Evolutionary conservation across 495 filamentous ascomycete species (phyloP), one percentile per base, ranked within the genome.

Genomic region (Tetracladium setigerum): DNA sequence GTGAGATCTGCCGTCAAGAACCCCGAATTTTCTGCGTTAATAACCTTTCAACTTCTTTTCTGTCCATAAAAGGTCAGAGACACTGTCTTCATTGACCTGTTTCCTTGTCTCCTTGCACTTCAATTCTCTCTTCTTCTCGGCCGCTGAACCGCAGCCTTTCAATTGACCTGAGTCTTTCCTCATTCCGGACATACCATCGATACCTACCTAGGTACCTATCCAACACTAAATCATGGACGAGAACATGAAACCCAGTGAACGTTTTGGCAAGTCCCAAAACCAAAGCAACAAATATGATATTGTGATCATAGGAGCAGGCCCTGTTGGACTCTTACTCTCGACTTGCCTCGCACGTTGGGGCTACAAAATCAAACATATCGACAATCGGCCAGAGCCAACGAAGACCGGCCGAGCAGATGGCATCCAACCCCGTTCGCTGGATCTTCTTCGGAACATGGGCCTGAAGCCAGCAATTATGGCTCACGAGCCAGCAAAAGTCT

Each of bases 291-390:
- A 54, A 13, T 82, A 81, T 62, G 83, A 87, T 55, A 78, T 84
- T 49, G 87, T 94, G 57, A 89, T 95, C 57, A 72, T 95, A 47
- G 89, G 89, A 49, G 89, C 89, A 40, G 88, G 89, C 30, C 88
- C 89, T n/a, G 87, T 87, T 24, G 89, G 89, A 34, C 75, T 94
- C 44, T 77, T 90, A 58, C 75, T 95, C 12, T 89, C 85, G n/a
- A 84, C 88, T 14, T 89, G 84, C 64, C 71, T 89, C 15, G 75
- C 77, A 41, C 76, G 83, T 53, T 84, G 79, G 65, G 84, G 84
- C 6, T 84, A 86, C 59, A 76, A 71, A 44, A 77, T 82, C 30
- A 76, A 79, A 50, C 73, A 86, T 53, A 78, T 88, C 50, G 85
- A 89, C 61, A 84, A 87, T 58, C 74, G 82, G 19, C 65, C 76